Evolutionary conservation across 2,329 filamentous ascomycete genomes (phyloP).

Genomic region (Cercospora sp.): DNA sequence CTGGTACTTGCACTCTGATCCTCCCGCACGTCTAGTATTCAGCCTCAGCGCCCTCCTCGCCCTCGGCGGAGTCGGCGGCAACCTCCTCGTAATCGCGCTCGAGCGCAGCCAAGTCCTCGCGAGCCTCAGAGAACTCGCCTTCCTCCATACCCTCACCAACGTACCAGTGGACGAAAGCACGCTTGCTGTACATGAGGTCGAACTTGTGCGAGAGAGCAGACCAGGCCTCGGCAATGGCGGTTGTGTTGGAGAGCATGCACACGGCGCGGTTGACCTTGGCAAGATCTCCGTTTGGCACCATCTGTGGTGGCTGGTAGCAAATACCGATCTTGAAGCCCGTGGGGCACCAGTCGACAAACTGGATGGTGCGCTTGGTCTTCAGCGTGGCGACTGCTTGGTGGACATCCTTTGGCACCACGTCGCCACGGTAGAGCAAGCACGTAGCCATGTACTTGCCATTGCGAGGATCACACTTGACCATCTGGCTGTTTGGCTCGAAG

Average conservation of each 20-base stretch:
- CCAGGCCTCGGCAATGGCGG: slow-evolving; percentile 97
- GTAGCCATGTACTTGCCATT: slow-evolving; percentile 99
- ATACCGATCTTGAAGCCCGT: slow-evolving; percentile 99
- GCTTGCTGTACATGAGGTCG: slow-evolving; percentile 99
- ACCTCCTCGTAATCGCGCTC: slow-evolving; percentile 99
- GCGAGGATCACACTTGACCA: slow-evolving; percentile 99
- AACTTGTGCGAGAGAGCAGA: slow-evolving; percentile 95
- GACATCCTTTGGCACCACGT: slow-evolving; percentile 95
- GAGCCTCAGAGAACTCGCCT: slow-evolving; percentile 98
- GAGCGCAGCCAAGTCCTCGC: slow-evolving; percentile 95
- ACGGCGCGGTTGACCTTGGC: slow-evolving; percentile 98
- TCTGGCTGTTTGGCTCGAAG: slow-evolving; percentile 99
- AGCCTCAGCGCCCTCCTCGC: slow-evolving; percentile 78
- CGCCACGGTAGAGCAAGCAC: slow-evolving; percentile 95
- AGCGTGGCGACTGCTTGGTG: slow-evolving; percentile 89
- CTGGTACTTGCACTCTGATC: background rate
- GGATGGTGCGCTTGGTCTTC: slow-evolving; percentile 99
- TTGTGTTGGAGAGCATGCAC: slow-evolving; percentile 99
- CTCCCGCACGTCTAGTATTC: slow-evolving; percentile 73
- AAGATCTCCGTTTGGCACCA: slow-evolving; percentile 93
- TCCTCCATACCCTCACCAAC: slow-evolving; percentile 99
- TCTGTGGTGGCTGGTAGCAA: slow-evolving; percentile 97
- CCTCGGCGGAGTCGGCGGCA: slow-evolving; percentile 87
- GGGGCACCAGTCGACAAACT: slow-evolving; percentile 99
- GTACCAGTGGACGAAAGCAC: slow-evolving; percentile 99